Conservation (phyloP, 2,329 filamentous ascomycete genomes). For the Lasiodiplodia citricola region DNA sequence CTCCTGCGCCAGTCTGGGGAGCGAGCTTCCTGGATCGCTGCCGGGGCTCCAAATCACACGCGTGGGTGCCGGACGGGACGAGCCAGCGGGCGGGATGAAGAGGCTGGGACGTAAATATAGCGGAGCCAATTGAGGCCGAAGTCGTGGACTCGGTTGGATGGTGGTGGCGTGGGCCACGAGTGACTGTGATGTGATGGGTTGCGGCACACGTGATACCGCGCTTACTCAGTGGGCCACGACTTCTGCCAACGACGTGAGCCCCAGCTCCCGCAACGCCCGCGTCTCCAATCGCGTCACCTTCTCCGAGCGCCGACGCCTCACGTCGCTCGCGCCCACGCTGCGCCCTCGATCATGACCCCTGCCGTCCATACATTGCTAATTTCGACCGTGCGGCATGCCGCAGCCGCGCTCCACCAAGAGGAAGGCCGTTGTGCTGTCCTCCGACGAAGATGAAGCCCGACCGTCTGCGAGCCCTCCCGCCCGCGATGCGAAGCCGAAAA, state of each 20-base stretch:
- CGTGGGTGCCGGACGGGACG: slow-evolving; percentile 3
- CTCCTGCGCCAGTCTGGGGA: neutral
- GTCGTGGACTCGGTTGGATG: slow-evolving; percentile 17
- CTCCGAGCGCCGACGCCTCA: slow-evolving; percentile 1
- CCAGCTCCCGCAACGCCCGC: neutral
- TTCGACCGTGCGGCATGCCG: slow-evolving; percentile 42
- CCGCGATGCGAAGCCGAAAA: neutral
- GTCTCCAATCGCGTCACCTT: slow-evolving; percentile 11
- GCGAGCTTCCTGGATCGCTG: neutral
- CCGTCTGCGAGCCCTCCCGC: slow-evolving; percentile 30
- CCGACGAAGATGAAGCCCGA: slow-evolving; percentile 38
- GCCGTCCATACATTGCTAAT: slow-evolving; percentile 28
- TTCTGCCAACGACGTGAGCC: neutral
- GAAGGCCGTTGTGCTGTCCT: slow-evolving; percentile 43
- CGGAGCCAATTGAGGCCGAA: slow-evolving; percentile 1
- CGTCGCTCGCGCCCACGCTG: slow-evolving; percentile 27
- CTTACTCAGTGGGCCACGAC: neutral
- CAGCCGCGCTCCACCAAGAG: slow-evolving; percentile 41
- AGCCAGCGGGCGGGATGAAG: slow-evolving; percentile 10
- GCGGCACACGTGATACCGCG: slow-evolving; percentile 1
- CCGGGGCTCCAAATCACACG: slow-evolving; percentile 14
- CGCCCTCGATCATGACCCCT: slow-evolving; percentile 38
- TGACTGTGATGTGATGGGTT: slow-evolving; percentile 1
- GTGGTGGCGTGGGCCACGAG: neutral
- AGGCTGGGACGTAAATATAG: slow-evolving; percentile 6